phyloP scores from a whole-genome alignment of 306 rosid genomes.

The Sicyos edulis region DNA sequence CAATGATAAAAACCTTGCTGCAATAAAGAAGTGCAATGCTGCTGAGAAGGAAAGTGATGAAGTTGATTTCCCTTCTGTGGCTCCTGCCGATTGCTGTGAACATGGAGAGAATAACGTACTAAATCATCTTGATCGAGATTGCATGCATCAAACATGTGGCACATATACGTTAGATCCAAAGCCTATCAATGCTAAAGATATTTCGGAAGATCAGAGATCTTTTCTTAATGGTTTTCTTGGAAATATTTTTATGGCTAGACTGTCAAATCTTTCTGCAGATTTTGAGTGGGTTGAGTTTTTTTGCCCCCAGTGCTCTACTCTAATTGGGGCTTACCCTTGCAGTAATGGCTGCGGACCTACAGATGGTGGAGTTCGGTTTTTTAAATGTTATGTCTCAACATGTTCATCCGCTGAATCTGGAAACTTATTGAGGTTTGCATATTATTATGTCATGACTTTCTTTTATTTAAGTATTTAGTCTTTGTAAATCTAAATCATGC shows the following conservation, averaged over 20 bases:
- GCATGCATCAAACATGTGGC: conserved; percentile 38
- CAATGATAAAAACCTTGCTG: conserved; percentile 33
- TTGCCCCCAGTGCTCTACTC: conserved; percentile 69
- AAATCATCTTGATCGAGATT: conserved; percentile 26
- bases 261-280: conserved; percentile 60
- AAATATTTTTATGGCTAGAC: conserved; percentile 81
- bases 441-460: conserved; percentile 13
- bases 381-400: conserved; percentile 74
- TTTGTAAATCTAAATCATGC: background rate
- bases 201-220: conserved; percentile 45
- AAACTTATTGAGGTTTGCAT: conserved; percentile 67
- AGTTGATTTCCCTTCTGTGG: conserved; percentile 28
- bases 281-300: conserved; percentile 67
- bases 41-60: conserved; percentile 24
- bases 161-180: conserved; percentile 25
- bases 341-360: conserved; percentile 43
- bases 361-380: conserved; percentile 80
- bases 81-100: conserved; percentile 37
- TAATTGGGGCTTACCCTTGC: conserved; percentile 86
- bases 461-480: background rate
- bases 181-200: conserved; percentile 28
- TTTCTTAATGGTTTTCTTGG: conserved; percentile 83
- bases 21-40: conserved; percentile 25
- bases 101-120: conserved; percentile 19
- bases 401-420: conserved; percentile 39